A percentile compares a stretch with the other conserved stretches of the same genome.
These are phyloP conservation scores for Candida koratica DNA, from an alignment of 805 yeast species.

Conservation along the genomic window DNA sequence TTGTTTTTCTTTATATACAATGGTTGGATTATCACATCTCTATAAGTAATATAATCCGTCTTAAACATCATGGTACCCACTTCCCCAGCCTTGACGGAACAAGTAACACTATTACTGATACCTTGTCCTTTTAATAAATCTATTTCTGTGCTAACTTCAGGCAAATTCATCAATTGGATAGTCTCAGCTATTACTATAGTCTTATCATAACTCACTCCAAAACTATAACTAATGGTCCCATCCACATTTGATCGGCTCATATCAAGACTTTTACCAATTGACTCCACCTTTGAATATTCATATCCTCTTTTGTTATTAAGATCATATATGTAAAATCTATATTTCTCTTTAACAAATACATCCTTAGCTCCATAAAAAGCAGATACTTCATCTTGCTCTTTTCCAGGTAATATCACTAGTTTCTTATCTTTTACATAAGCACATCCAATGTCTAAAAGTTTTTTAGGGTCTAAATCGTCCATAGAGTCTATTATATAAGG, in stretches of 20 bases:
- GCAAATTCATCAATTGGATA: background rate
- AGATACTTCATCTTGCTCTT: slow-evolving; percentile 7
- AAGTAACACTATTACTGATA: slow-evolving; percentile 3
- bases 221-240: slow-evolving; percentile 15
- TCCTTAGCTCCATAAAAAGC: slow-evolving; percentile 6
- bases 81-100: slow-evolving; percentile 8
- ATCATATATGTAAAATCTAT: slow-evolving; percentile 5
- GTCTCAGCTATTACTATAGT: slow-evolving; percentile 26
- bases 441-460: slow-evolving; percentile 4
- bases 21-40: background rate
- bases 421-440: slow-evolving; percentile 3
- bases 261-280: slow-evolving; percentile 9
- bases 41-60: slow-evolving; percentile 1
- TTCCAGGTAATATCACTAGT: slow-evolving; percentile 7
- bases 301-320: background rate
- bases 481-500: slow-evolving; percentile 5
- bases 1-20: slow-evolving; percentile 2
- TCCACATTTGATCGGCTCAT: slow-evolving; percentile 5
- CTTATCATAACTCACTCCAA: slow-evolving; percentile 14
- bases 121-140: slow-evolving; percentile 6
- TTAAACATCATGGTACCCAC: slow-evolving; percentile 6
- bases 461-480: slow-evolving; percentile 2
- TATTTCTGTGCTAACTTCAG: slow-evolving; percentile 5
- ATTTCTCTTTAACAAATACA: background rate
- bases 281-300: slow-evolving; percentile 4